Evolutionary conservation across 2,329 filamentous ascomycete genomes (phyloP), one percentile per base, ranked within the genome.

Genomic region (Endoconidiophora polonica): DNA sequence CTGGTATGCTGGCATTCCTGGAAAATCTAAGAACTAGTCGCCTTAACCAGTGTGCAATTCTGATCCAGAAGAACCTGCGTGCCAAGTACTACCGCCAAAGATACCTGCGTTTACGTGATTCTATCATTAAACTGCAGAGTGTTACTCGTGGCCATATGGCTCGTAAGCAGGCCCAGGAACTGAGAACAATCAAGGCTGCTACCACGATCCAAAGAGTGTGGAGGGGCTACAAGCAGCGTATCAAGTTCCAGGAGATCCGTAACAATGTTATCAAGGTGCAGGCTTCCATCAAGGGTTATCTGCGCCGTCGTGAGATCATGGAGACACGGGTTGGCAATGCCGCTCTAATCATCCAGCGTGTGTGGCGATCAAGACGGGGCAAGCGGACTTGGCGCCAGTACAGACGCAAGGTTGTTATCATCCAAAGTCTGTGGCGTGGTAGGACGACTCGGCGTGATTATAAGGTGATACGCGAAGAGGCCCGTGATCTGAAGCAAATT

Each of bases 1-100:
- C 91, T 50, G 91, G 91, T 65, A 98, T 98, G 91, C 80, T 98
- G 58, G 91, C 91, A 5, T 95, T 95, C 69, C 71, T 98, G 46
- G 91, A 98, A 67, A 95, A 95, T 57, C 73, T 95, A 56, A 80
- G 91, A 53, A 95, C 91, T 10, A 86, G 74, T 56, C 81, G 88
- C 53, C 74, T 98, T 61, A 96, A 94, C 62, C 84, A 87, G 57
- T 94, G 88, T 57, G 91, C 91, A 10, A 85, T 94, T 58, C 84
- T 98, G 79, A 98, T 98, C 51, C 91, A 98, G 66, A 98, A 98
- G 79, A 98, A 98, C 61, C 69, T 98, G 50, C 83, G 81, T 56
- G 87, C 86, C 63, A 94, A 94, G 66, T 96, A 94, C 68, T 95
- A 95, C 67, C 81, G 91, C 52, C 83, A 83, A 58, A 84, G 83